Base-by-base conservation (phyloP, 176 grass and related monocot genomes). In the Hordeum marinum region DNA sequence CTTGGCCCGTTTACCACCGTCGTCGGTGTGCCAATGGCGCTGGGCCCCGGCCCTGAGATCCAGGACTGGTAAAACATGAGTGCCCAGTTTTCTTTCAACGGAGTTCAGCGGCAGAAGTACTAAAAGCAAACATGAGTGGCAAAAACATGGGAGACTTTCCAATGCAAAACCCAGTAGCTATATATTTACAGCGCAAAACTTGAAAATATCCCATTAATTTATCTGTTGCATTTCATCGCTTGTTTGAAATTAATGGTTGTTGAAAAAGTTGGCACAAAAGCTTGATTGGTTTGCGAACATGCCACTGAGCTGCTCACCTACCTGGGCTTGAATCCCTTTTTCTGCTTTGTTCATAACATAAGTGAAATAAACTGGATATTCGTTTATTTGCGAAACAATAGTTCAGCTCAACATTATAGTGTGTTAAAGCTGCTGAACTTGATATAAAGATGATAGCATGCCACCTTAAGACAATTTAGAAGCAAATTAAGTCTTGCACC, bases 371-470 rank as follows among this genome's bases (percentile, higher is more conserved):
- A 25, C 23, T 26, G 59, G 59, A 62, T 26, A 26, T 2, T 26
- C 4, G 29, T 81, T 4, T 64, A n/a, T 39, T 57, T 37, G 21
- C 40, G 24, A 82, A 82, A 71, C n/a, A 11, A 21, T 82, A 39
- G 34, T 82, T 25, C 57, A 50, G 31, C 21, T 81, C 42, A 82
- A 55, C 63, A 26, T 79, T 3, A 1, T 71, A 52, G 15, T 11
- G 21, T 23, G 35, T 41, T 72, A 31, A 54, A 34, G n/a, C 29
- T 36, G 60, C 65, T 14, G 66, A 58, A 36, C 45, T 70, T 66
- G 64, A 66, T 83, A 73, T 63, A 32, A 57, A 55, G 75, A 39
- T 42, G 43, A 64, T 82, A 70, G 29, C 17, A 72, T 77, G 15
- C 9, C 10, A 26, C 25, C 35, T 76, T 42, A 72, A 72, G 43